phyloP scores from a whole-genome alignment of 257 asterid species.

The Nicotiana otophora region DNA sequence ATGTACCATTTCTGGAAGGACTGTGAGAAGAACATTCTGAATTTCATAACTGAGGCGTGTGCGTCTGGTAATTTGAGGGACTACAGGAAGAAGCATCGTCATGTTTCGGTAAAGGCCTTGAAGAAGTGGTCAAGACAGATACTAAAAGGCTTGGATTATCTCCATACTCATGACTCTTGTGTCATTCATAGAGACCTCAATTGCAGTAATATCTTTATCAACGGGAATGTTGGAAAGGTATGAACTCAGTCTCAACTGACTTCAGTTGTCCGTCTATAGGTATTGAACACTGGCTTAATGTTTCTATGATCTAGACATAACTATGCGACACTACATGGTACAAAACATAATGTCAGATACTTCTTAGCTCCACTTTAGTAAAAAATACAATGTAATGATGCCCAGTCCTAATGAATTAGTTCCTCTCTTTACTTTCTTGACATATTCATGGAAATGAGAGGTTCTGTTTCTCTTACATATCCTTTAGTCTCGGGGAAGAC shows the following conservation, averaged over 20 bases:
- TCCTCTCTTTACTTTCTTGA: background rate
- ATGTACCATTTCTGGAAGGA: conserved; percentile 15
- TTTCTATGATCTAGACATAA: background rate
- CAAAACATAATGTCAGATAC: background rate
- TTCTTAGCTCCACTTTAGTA: background rate
- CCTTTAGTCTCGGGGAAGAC: background rate
- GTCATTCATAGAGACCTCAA: conserved; percentile 29
- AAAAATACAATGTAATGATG: background rate
- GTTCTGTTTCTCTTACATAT: background rate
- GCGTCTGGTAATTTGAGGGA: conserved; percentile 21
- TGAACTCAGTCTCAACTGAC: background rate
- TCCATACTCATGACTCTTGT: conserved; percentile 27
- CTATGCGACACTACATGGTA: background rate
- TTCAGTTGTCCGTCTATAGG: no score
- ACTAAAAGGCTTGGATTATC: conserved; percentile 23
- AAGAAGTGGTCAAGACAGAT: conserved; percentile 26
- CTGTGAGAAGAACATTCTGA: background rate
- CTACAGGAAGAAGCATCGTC: conserved; percentile 23
- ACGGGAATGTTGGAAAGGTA: conserved; percentile 30
- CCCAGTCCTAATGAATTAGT: background rate
- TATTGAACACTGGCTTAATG: background rate
- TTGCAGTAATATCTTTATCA: conserved; percentile 28
- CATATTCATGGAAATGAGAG: background rate
- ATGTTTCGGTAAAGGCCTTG: conserved; percentile 25
- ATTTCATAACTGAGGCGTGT: conserved; percentile 26